A percentile compares a stretch with the other conserved stretches of the same genome.
Evolutionary conservation across 192 early-diverging fungal species (phyloP).

Genomic region (Coemansia sp.): DNA sequence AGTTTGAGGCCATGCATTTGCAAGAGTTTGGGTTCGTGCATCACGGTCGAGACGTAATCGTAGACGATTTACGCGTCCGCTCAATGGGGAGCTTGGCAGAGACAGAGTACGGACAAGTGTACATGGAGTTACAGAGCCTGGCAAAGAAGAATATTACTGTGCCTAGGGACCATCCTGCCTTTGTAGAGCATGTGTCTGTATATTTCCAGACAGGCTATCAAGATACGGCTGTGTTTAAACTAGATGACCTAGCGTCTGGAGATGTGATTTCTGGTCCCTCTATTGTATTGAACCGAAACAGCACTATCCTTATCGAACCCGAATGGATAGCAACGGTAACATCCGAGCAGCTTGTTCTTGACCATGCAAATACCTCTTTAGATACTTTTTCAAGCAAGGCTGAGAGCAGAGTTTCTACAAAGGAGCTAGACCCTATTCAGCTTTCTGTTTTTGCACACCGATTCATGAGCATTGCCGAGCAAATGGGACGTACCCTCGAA

Average conservation of each 20-base stretch:
- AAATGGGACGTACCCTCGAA: slow-evolving; percentile 93
- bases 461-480: slow-evolving; percentile 98
- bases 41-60: slow-evolving; percentile 73
- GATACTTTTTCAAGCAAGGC: background rate
- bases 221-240: slow-evolving; percentile 69
- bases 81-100: slow-evolving; percentile 62
- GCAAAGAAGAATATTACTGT: background rate
- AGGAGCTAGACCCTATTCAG: slow-evolving; percentile 82
- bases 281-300: slow-evolving; percentile 86
- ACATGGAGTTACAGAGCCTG: slow-evolving; percentile 55
- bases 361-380: background rate
- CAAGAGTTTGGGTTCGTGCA: slow-evolving; percentile 97
- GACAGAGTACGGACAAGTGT: slow-evolving; percentile 31
- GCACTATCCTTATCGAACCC: slow-evolving; percentile 86
- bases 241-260: slow-evolving; percentile 66
- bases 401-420: slow-evolving; percentile 16
- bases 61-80: slow-evolving; percentile 93
- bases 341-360: slow-evolving; percentile 60
- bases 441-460: slow-evolving; percentile 91
- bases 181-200: slow-evolving; percentile 56
- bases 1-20: slow-evolving; percentile 76
- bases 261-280: slow-evolving; percentile 78
- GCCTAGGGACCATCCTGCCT: slow-evolving; percentile 16
- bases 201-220: slow-evolving; percentile 80
- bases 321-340: slow-evolving; percentile 76